phyloP scores from a whole-genome alignment of 805 yeast species.

The Citeromyces nyonsensis region DNA sequence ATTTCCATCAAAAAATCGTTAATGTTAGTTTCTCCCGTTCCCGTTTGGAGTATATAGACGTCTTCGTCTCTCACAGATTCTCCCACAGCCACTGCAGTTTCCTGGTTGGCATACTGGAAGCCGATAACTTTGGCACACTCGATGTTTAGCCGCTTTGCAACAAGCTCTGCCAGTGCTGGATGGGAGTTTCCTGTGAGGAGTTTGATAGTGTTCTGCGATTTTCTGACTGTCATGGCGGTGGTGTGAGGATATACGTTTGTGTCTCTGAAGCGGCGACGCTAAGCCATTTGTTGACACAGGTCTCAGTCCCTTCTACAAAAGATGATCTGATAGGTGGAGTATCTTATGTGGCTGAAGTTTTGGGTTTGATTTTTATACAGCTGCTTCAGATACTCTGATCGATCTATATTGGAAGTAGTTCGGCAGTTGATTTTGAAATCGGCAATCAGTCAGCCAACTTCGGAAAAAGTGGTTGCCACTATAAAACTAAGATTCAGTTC shows the following conservation, averaged over 20 bases:
- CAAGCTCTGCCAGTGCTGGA: conserved; percentile 62
- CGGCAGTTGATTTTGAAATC: no score
- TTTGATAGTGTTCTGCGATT: conserved; percentile 28
- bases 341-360: no score
- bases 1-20: conserved; percentile 83
- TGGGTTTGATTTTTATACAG: no score
- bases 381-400: no score
- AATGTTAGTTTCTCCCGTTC: conserved; percentile 57
- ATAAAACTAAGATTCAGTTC: no score
- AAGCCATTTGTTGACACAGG: no score
- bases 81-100: conserved; percentile 77
- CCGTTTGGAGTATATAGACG: conserved; percentile 73
- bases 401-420: no score
- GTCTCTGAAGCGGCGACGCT: no score
- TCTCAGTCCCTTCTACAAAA: no score
- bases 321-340: no score
- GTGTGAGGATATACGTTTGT: background rate
- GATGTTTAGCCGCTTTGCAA: conserved; percentile 51
- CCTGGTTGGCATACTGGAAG: conserved; percentile 74
- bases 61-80: conserved; percentile 89
- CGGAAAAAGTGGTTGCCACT: no score
- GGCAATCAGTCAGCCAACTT: no score
- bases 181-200: conserved; percentile 61
- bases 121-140: conserved; percentile 65
- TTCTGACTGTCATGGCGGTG: conserved; percentile 13